Base-by-base conservation (phyloP, 139 green algal genomes). In the Eudorina sp. region DNA sequence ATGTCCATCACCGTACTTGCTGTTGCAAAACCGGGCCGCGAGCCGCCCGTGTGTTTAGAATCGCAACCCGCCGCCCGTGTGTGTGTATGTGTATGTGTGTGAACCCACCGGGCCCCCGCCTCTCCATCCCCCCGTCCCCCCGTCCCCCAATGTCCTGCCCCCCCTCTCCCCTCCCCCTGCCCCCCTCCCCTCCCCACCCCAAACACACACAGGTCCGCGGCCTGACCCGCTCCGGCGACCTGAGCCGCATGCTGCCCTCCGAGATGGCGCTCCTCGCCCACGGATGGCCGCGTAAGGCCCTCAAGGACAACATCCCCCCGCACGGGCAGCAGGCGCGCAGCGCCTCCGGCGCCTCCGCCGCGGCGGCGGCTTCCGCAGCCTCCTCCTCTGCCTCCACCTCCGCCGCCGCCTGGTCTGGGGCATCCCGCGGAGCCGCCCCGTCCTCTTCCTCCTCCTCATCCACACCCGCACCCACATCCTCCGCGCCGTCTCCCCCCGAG, bases 211-310 rank as follows among this genome's bases (percentile, higher is more conserved):
- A 89, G 85, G 85, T 89, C 58, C 74, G 85, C 19, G 90, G 85
- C 25, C 74, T 92, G 62, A 76, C 84, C 46, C 86, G 91, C 46
- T 92, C 76, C 38, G 93, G 92, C 19, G 97, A 98, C 66, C 89
- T 99, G 18, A 96, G 92, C 11, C 94, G 95, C 84, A 98, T 98
- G 95, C 93, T 98, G 74, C 97, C 97, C 9, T 89, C 90, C 36
- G 97, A 99, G 84, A 95, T 95, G 62, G 93, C 94, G 46, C 91
- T 99, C 60, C 89, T 99, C 81, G 97, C 96, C 1, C 93, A 95
- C 25, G 96, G 96, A 2, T 96, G 96, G 95, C 94, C 93, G 25
- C 91, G 93, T 36, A 92, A 92, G 68, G 62, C 75, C 31, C 16
- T 29, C 62, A 72, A 76, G 19, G 68, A 76, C 36, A 48, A n/a